These are phyloP conservation scores for Albugo laibachii DNA, from an alignment of 352 stramenopile species.

Conservation along the genomic window DNA sequence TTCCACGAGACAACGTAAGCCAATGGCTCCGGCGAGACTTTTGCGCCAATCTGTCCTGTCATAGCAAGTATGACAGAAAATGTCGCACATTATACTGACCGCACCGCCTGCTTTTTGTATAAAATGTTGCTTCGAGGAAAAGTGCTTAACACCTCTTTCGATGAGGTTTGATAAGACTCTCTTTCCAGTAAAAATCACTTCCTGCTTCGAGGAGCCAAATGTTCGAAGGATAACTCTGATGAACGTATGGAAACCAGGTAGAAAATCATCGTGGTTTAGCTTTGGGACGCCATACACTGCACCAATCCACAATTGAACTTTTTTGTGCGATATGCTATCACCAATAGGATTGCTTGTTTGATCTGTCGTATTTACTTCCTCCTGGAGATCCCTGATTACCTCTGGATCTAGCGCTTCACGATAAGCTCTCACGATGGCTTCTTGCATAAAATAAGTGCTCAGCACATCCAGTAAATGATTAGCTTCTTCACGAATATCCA, in stretches of 20 bases:
- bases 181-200: slow-evolving; percentile 35
- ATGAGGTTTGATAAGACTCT: slow-evolving; percentile 27
- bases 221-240: slow-evolving; percentile 35
- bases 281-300: slow-evolving; percentile 45
- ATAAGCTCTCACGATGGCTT: slow-evolving; percentile 1
- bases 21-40: slow-evolving; percentile 61
- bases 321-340: slow-evolving; percentile 50
- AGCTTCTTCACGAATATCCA: slow-evolving; percentile 44
- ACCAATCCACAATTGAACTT: slow-evolving; percentile 42
- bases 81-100: slow-evolving; percentile 57
- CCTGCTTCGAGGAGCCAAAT: slow-evolving; percentile 35
- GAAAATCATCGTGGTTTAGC: slow-evolving; percentile 21
- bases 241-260: slow-evolving; percentile 46
- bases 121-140: slow-evolving; percentile 15
- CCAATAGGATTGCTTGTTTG: slow-evolving; percentile 57
- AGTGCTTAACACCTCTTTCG: slow-evolving; percentile 18
- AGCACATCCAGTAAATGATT: slow-evolving; percentile 31
- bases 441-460: slow-evolving; percentile 18
- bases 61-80: slow-evolving; percentile 72
- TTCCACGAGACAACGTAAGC: slow-evolving; percentile 45
- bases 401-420: slow-evolving; percentile 26
- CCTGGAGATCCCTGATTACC: slow-evolving; percentile 21
- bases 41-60: slow-evolving; percentile 70
- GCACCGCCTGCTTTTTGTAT: slow-evolving; percentile 39
- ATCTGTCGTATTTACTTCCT: slow-evolving; percentile 44